Evolutionary conservation across 306 rosid genomes (phyloP).

Genomic region (Corylus avellana): DNA sequence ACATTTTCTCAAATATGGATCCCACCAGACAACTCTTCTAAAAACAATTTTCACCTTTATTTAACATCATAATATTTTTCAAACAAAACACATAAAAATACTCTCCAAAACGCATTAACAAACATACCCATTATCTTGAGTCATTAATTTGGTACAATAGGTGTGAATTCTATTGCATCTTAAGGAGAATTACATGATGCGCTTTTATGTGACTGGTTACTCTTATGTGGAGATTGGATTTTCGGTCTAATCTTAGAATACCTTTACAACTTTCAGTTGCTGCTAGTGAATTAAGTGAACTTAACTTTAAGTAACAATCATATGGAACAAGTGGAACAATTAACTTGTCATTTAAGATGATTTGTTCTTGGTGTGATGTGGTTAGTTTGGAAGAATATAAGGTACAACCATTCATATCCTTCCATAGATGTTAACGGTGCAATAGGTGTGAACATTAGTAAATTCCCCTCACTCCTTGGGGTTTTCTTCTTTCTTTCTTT

Average conservation of each 20-base stretch:
- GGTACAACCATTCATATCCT: background rate
- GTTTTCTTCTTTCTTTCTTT: background rate
- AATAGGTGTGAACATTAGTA: background rate
- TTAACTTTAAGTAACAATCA: background rate
- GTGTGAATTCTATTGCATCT: slow-evolving; percentile 12
- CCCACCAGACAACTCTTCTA: too few species aligned
- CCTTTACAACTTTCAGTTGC: slow-evolving; percentile 2
- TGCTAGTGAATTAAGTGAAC: background rate
- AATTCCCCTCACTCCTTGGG: background rate
- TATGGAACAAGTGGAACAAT: background rate
- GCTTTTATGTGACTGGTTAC: background rate
- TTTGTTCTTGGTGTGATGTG: background rate
- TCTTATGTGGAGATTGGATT: background rate
- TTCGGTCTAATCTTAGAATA: slow-evolving; percentile 1
- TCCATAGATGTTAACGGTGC: background rate
- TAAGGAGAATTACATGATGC: background rate
- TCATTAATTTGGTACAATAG: background rate
- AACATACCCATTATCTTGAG: background rate
- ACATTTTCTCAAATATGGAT: too few species aligned
- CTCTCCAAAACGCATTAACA: too few species aligned
- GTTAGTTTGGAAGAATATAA: background rate
- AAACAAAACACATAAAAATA: too few species aligned
- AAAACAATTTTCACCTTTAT: too few species aligned
- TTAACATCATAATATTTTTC: too few species aligned
- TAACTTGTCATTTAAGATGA: slow-evolving; percentile 1